Conservation (phyloP, 2,329 filamentous ascomycete genomes). For the Paradendryphiella salina region DNA sequence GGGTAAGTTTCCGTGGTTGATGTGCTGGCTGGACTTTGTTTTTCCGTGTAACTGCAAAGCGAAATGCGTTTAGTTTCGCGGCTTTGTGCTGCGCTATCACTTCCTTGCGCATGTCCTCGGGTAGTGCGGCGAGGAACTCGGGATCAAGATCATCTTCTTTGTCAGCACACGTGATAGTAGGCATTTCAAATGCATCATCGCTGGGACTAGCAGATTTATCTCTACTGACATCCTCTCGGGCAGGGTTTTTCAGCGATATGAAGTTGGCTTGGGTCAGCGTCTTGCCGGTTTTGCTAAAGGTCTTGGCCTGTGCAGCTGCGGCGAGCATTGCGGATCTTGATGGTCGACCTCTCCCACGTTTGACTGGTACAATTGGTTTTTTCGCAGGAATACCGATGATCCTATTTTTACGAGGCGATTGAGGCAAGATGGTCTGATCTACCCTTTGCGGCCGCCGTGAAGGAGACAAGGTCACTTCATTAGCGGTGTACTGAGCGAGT, state of each 20-base stretch:
- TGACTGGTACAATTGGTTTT: constrained; percentile 61
- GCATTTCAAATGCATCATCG: constrained; percentile 31
- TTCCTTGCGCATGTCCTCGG: constrained; percentile 68
- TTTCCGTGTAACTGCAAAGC: constrained; percentile 38
- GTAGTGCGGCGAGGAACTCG: constrained; percentile 79
- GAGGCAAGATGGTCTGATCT: constrained; percentile 41
- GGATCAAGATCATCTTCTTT: constrained; percentile 44
- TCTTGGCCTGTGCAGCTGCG: constrained; percentile 57
- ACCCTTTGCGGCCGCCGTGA: constrained; percentile 43
- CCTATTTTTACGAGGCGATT: constrained; percentile 58
- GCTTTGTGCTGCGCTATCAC: constrained; percentile 71
- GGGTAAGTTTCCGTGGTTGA: constrained; percentile 26
- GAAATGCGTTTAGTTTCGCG: constrained; percentile 30
- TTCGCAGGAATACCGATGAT: constrained; percentile 54
- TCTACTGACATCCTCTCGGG: constrained; percentile 14
- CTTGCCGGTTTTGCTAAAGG: constrained; percentile 31
- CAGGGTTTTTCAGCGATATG: constrained; percentile 48
- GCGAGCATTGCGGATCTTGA: constrained; percentile 45
- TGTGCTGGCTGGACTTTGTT: constrained; percentile 12
- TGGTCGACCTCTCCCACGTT: constrained; percentile 64
- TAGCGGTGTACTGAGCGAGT: constrained; percentile 66
- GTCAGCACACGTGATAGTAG: not conserved
- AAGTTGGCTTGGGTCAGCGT: constrained; percentile 74
- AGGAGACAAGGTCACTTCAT: constrained; percentile 31
- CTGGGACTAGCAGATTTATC: constrained; percentile 25